Conservation (phyloP, 306 rosid species). For the Rosa rugosa region DNA sequence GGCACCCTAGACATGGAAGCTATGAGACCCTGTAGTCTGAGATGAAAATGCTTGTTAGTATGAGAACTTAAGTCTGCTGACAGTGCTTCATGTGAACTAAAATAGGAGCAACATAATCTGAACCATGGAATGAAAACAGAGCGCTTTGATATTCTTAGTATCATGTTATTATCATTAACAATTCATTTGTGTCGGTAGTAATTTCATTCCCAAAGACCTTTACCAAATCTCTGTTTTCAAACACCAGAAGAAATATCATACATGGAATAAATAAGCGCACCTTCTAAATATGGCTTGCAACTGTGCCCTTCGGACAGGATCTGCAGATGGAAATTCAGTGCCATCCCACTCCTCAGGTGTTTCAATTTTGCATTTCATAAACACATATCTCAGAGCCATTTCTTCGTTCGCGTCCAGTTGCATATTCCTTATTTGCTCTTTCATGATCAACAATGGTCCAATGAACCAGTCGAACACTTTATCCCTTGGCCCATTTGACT, state of each 20-base stretch:
- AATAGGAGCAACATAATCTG: background rate
- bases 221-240: too few relatives aligned
- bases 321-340: conserved; percentile 52
- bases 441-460: conserved; percentile 69
- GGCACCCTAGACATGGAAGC: conserved; percentile 70
- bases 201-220: too few relatives aligned
- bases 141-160: background rate
- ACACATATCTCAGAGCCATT: conserved; percentile 49
- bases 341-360: conserved; percentile 72
- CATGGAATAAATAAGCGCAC: conserved; percentile 23
- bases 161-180: too few relatives aligned
- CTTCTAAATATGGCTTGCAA: conserved; percentile 79
- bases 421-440: conserved; percentile 68
- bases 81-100: background rate
- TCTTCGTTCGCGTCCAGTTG: conserved; percentile 56
- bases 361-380: conserved; percentile 59
- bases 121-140: background rate
- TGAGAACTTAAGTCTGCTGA: background rate
- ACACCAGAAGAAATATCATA: background rate
- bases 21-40: conserved; percentile 74
- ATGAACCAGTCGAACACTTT: conserved; percentile 76
- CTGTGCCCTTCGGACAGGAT: conserved; percentile 68
- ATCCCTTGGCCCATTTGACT: conserved; percentile 61
- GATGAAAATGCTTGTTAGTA: background rate
- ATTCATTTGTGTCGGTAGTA: too few relatives aligned